Evolutionary conservation across 2,329 filamentous ascomycete species (phyloP), one percentile per base, ranked within the genome.

Genomic region (Penicillium janthinellum): DNA sequence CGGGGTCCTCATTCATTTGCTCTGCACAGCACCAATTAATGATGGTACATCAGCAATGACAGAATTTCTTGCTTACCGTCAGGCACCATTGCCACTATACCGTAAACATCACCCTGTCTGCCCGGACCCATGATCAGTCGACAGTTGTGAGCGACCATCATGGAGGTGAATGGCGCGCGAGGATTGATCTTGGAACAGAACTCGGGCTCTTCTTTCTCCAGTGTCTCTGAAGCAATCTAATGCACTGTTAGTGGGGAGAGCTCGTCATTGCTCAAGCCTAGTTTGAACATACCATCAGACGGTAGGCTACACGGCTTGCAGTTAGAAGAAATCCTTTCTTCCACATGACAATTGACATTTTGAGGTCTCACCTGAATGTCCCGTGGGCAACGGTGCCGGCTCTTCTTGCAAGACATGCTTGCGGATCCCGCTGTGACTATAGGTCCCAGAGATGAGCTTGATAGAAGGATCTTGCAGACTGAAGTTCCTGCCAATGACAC

Each of bases 81-180:
- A 0, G 79, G 79, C 0, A 83, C 78, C 6, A 82, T 64, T 0
- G 75, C 77, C 4, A 80, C 77, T 39, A 83, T 72, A 39, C 79
- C 77, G 60, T 77, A 81, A 0, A 82, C 63, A 4, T 74, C 68
- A 0, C 75, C 76, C 14, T 75, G 67, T 5, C 80, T 68, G 0
- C 75, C 78, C 1, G 80, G 80, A 2, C 79, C 80, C 78, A 82
- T 81, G 38, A 82, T 75, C n/a, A 80, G 62, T 14, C 78, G 70
- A 20, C 73, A 68, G 31, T 77, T 71, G 34, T 80, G 76, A 0
- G 74, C 79, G 57, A 82, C 69, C 2, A 82, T 69, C 80, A 82
- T 82, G 0, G 78, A 78, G 2, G 80, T 82, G 53, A 72, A 73
- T 0, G 78, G 71, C 4, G 75, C 68, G 14, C 66, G 59, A n/a